Conservation (phyloP, 2,329 filamentous ascomycete species). For the Biscogniauxia mediterranea region DNA sequence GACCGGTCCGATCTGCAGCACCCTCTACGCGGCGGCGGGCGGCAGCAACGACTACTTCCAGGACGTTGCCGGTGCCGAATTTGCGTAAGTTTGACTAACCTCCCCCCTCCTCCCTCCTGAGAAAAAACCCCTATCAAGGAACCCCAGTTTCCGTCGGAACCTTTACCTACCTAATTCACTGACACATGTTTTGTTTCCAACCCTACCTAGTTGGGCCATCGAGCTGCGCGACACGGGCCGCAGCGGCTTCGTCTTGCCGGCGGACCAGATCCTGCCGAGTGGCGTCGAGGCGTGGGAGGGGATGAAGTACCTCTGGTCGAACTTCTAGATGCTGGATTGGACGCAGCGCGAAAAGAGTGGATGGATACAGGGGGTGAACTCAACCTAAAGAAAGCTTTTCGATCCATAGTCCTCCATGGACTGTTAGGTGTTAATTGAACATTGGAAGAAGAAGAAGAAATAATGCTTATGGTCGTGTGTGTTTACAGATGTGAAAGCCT, state of each 20-base stretch:
- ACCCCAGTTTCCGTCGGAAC: not conserved
- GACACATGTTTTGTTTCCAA: too few relatives aligned
- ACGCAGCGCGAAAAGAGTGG: too few relatives aligned
- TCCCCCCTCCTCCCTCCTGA: too few relatives aligned
- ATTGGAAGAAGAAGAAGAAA: too few relatives aligned
- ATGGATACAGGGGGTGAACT: too few relatives aligned
- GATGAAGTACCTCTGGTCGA: slow-evolving; percentile 29
- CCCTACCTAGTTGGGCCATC: slow-evolving; percentile 28
- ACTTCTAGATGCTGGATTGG: slow-evolving; percentile 12
- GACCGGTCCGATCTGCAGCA: slow-evolving; percentile 37
- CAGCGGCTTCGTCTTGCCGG: slow-evolving; percentile 30
- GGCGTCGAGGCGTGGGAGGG: slow-evolving; percentile 32
- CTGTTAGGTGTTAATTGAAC: too few relatives aligned
- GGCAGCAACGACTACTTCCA: slow-evolving; percentile 33
- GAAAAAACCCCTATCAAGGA: not conserved
- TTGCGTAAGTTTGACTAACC: slow-evolving; percentile 24
- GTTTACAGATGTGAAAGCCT: too few relatives aligned
- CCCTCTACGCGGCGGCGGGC: slow-evolving; percentile 33
- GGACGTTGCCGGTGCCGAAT: slow-evolving; percentile 26
- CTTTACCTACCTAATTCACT: too few relatives aligned
- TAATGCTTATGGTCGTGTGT: too few relatives aligned
- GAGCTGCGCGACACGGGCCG: slow-evolving; percentile 32
- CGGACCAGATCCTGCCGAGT: slow-evolving; percentile 28
- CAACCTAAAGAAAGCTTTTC: too few relatives aligned
- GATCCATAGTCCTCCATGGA: too few relatives aligned